Evolutionary conservation across 78 protist species (phyloP).

Genomic region (slime mould (Dictyostelium discoideum)): dicty_2.7 NC_007090.3:2351501-2352000

Average conservation of each 20-base stretch:
- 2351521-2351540: neutral
- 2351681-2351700: too few species aligned
- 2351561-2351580: slow-evolving; percentile 46
- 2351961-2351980: slow-evolving; percentile 23
- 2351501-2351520: neutral
- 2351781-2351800: slow-evolving; percentile 37
- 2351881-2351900: neutral
- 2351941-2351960: neutral
- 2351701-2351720: too few species aligned
- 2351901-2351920: slow-evolving; percentile 46
- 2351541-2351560: slow-evolving; percentile 8
- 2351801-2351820: slow-evolving; percentile 56
- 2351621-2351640: slow-evolving; percentile 64
- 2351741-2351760: neutral
- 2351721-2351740: too few species aligned
- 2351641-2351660: neutral
- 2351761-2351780: slow-evolving; percentile 57
- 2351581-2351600: neutral
- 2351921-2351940: neutral
- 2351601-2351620: slow-evolving; percentile 21
- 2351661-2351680: neutral
- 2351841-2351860: slow-evolving; percentile 21
- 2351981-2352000: neutral
- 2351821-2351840: slow-evolving; percentile 58
- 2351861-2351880: neutral